A percentile compares a stretch with the other conserved stretches of the same genome.
Evolutionary conservation across 1,139 yeast genomes (phyloP).

Genomic region (Scheffersomyces insectosa): DNA sequence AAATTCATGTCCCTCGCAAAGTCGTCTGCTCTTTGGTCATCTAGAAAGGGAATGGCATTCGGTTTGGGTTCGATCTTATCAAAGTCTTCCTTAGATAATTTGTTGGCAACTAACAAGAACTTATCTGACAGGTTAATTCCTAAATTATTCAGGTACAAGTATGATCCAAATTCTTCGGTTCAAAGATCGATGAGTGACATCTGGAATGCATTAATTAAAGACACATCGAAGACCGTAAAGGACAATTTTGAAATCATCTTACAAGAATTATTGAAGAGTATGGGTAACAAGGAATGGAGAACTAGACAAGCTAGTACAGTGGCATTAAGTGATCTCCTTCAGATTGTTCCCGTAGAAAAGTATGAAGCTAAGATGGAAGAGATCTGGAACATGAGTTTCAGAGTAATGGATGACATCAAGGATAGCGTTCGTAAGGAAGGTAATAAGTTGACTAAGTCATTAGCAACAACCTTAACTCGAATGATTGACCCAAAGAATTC

Average conservation of each 20-base stretch:
- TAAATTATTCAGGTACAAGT: slow-evolving; percentile 77
- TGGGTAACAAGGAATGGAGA: slow-evolving; percentile 91
- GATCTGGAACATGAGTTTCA: slow-evolving; percentile 86
- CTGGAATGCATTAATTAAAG: slow-evolving; percentile 73
- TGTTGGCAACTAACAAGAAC: slow-evolving; percentile 54
- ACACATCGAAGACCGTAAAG: slow-evolving; percentile 56
- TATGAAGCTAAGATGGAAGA: slow-evolving; percentile 60
- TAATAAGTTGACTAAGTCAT: slow-evolving; percentile 59
- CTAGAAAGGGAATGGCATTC: slow-evolving; percentile 91
- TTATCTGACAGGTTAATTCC: slow-evolving; percentile 70
- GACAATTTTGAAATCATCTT: slow-evolving; percentile 60
- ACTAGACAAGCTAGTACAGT: slow-evolving; percentile 85
- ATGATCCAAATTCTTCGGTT: slow-evolving; percentile 79
- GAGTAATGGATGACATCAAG: slow-evolving; percentile 91
- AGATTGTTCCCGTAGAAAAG: slow-evolving; percentile 53
- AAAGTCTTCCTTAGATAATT: slow-evolving; percentile 68
- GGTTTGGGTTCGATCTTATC: slow-evolving; percentile 86
- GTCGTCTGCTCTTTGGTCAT: slow-evolving; percentile 87
- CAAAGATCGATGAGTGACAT: slow-evolving; percentile 84
- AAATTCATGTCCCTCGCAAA: slow-evolving; percentile 93
- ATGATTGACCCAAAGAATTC: slow-evolving; percentile 45
- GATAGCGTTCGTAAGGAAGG: slow-evolving; percentile 91
- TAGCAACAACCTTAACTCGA: slow-evolving; percentile 65
- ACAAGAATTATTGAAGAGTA: slow-evolving; percentile 63
- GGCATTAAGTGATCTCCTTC: slow-evolving; percentile 72